Evolutionary conservation across 2,329 filamentous ascomycete species (phyloP), one percentile per base, ranked within the genome.

Genomic region (Aspergillus felis): DNA sequence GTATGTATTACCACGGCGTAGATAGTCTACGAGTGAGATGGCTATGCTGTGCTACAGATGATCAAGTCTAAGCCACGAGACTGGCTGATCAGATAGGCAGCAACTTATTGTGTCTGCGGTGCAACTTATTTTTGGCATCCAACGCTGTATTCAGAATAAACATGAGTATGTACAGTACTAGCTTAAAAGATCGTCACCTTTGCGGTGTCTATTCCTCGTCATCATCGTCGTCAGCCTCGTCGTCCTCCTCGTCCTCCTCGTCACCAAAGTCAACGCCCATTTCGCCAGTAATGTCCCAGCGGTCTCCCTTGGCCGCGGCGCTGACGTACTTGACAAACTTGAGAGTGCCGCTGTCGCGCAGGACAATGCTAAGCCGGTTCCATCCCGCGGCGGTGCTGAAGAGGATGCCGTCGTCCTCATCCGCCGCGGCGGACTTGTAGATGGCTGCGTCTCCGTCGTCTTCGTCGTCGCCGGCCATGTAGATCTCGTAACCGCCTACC

Each of bases 301-400:
- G 83, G 76, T 97, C 94, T 0, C 94, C 94, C 69, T 85, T 85
- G 7, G 94, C 94, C 52, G 82, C 84, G 58, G 82, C 82, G 74
- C 89, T 95, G 24, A 99, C 89, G 73, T 97, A 99, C 80, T 97
- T 99, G 68, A 97, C 92, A 71, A 99, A 99, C 72, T 91, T 88
- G 70, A 99, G 80, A 14, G 89, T 88, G 14, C 91, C 92, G 64
- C 85, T 86, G 71, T 99, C 94, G 57, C 94, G 84, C 64, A 97
- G 79, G 32, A 97, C 94, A 63, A 99, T 85, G 62, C 88, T 92
- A 79, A 99, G 82, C 62, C 89, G 91, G 74, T 97, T 97, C 94
- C 94, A 99, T 7, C 80, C 79, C 1, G 87, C 86, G 0, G 86
- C 81, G 66, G 86, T 87, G 50, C 83, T 86, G 71, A 90, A 89